These are phyloP conservation scores for Euptelea pleiosperma DNA, from an alignment of 164 flowering plant genomes.

Conservation along the genomic window DNA sequence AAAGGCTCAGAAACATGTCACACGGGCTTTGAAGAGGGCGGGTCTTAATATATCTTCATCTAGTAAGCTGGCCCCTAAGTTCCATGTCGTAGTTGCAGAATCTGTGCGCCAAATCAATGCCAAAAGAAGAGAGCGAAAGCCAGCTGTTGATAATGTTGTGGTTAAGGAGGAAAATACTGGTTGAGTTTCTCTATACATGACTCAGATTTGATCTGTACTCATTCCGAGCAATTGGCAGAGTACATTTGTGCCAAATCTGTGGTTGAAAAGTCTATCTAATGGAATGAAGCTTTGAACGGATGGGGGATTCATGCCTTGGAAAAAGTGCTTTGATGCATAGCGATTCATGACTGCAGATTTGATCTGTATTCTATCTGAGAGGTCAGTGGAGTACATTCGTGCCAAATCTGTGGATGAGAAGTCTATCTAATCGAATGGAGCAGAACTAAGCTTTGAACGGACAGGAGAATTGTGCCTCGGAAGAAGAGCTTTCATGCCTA, in stretches of 20 bases:
- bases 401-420: conserved; percentile 1
- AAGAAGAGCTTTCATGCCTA: not conserved
- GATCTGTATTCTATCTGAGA: not conserved
- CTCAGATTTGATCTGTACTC: not conserved
- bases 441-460: conserved; percentile 6
- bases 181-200: conserved; percentile 9
- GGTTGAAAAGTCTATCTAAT: not conserved
- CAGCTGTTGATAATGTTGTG: conserved; percentile 10
- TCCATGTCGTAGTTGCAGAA: conserved; percentile 69
- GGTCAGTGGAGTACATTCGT: not conserved
- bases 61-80: conserved; percentile 63
- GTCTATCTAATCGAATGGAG: not conserved
- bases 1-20: conserved; percentile 50
- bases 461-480: not conserved
- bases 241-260: not conserved
- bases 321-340: too few relatives aligned
- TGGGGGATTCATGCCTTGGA: not conserved
- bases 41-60: conserved; percentile 63
- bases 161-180: conserved; percentile 33
- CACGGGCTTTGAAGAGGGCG: conserved; percentile 62
- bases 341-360: not conserved
- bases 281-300: not conserved
- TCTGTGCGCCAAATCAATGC: conserved; percentile 65
- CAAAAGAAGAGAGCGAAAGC: conserved; percentile 48
- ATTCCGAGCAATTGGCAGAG: not conserved